These are phyloP conservation scores for Vaccinium macrocarpon DNA, from an alignment of 148 eudicot genomes.

Conservation along the genomic window DNA sequence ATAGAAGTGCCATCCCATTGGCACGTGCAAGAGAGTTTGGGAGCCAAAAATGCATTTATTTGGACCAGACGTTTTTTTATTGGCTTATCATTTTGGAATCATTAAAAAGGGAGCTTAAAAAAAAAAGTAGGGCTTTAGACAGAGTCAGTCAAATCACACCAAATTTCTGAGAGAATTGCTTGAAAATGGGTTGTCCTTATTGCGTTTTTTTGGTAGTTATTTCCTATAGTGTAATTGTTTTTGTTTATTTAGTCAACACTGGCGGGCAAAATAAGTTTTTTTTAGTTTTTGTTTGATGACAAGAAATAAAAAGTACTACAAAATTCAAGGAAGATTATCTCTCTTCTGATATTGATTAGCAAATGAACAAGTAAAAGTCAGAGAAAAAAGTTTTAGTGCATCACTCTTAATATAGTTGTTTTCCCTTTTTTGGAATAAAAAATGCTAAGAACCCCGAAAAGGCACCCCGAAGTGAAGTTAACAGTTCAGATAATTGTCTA, in stretches of 20 bases:
- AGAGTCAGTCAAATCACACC: not conserved
- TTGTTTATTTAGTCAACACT: not conserved
- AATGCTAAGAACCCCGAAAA: no score
- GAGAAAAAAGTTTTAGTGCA: not conserved
- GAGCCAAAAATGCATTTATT: no score
- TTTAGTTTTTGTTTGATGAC: no score
- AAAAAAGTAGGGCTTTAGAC: not conserved
- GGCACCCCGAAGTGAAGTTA: no score
- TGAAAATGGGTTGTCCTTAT: not conserved
- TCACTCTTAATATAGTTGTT: no score
- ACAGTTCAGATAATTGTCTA: no score
- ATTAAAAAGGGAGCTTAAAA: not conserved
- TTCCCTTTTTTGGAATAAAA: not conserved
- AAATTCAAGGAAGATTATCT: not conserved
- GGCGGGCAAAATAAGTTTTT: not conserved
- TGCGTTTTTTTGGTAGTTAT: not conserved
- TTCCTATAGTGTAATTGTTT: not conserved
- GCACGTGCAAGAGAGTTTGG: not conserved
- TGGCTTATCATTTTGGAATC: conserved; percentile 14
- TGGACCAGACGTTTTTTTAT: conserved; percentile 2
- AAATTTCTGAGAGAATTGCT: not conserved
- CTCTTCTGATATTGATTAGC: no score
- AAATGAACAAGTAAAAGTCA: not conserved
- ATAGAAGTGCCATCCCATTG: not conserved
- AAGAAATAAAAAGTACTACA: no score